phyloP scores from a whole-genome alignment of 1,284 basidiomycete species.

The Heliocybe sulcata region DNA sequence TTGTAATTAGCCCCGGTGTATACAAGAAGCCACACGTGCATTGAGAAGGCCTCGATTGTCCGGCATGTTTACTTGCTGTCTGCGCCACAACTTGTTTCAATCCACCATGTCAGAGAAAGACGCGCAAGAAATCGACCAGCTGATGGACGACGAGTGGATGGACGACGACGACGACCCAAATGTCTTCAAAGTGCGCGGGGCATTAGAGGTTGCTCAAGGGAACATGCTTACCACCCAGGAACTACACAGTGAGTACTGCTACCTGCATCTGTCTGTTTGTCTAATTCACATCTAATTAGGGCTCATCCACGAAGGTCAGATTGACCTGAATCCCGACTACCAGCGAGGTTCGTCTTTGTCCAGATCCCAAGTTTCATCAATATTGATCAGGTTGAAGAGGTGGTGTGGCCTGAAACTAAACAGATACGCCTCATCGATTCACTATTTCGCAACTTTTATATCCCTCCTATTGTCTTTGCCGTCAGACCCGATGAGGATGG shows the following conservation, averaged over 20 bases:
- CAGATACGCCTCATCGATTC: conserved; percentile 71
- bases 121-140: not conserved
- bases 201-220: not conserved
- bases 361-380: not conserved
- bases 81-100: not conserved
- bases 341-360: conserved; percentile 45
- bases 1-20: not conserved
- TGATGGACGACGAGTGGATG: not conserved
- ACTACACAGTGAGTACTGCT: not conserved
- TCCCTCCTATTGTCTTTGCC: conserved; percentile 70
- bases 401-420: conserved; percentile 67
- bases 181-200: not conserved
- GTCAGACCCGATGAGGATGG: conserved; percentile 46
- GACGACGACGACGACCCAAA: not conserved
- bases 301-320: conserved; percentile 54
- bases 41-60: not conserved
- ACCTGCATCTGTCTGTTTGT: not conserved
- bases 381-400: conserved; percentile 30
- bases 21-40: not conserved
- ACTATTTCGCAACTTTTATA: conserved; percentile 65
- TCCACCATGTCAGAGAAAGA: not conserved
- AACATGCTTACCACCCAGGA: not conserved
- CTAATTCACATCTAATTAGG: conserved; percentile 24
- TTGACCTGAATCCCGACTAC: conserved; percentile 61
- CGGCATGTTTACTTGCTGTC: not conserved